A percentile compares a stretch with the other conserved stretches of the same genome.
Evolutionary conservation across 805 yeast genomes (phyloP).

Genomic region (Grigorovia yakushimaensis): DNA sequence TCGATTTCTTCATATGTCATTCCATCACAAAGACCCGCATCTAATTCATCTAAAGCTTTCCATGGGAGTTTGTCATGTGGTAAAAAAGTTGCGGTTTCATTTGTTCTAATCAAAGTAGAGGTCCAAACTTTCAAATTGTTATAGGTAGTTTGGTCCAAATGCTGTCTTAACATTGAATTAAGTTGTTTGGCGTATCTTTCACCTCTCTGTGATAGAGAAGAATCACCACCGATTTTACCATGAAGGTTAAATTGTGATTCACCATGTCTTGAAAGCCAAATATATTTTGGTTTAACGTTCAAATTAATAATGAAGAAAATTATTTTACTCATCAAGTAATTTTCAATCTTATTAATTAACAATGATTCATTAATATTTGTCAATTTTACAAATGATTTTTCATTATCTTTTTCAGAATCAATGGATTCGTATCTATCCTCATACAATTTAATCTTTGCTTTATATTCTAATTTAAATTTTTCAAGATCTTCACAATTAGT

Average conservation of each 20-base stretch:
- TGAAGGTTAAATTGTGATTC: conserved; percentile 86
- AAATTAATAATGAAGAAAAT: conserved; percentile 94
- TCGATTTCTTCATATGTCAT: conserved; percentile 93
- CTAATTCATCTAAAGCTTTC: conserved; percentile 96
- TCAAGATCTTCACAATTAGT: conserved; percentile 70
- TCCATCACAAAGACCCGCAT: conserved; percentile 97
- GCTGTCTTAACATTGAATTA: conserved; percentile 60
- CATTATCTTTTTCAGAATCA: conserved; percentile 45
- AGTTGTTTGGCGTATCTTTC: conserved; percentile 71
- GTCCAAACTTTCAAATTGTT: conserved; percentile 88
- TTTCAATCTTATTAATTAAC: conserved; percentile 75
- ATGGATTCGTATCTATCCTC: conserved; percentile 71
- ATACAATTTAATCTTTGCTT: conserved; percentile 63
- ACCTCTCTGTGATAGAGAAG: conserved; percentile 76
- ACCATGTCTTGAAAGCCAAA: conserved; percentile 94
- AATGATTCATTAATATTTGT: conserved; percentile 84
- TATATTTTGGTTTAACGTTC: conserved; percentile 83
- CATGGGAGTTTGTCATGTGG: conserved; percentile 79
- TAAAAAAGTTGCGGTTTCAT: conserved; percentile 77
- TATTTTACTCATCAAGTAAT: conserved; percentile 83
- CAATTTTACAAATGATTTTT: conserved; percentile 75
- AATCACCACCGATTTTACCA: conserved; percentile 95
- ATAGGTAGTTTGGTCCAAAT: conserved; percentile 43
- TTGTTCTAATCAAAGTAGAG: conserved; percentile 81
- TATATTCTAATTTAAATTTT: conserved; percentile 61